These are phyloP conservation scores for Eucalyptus brandiana DNA, from an alignment of 345 rosid species.

Conservation along the genomic window DNA sequence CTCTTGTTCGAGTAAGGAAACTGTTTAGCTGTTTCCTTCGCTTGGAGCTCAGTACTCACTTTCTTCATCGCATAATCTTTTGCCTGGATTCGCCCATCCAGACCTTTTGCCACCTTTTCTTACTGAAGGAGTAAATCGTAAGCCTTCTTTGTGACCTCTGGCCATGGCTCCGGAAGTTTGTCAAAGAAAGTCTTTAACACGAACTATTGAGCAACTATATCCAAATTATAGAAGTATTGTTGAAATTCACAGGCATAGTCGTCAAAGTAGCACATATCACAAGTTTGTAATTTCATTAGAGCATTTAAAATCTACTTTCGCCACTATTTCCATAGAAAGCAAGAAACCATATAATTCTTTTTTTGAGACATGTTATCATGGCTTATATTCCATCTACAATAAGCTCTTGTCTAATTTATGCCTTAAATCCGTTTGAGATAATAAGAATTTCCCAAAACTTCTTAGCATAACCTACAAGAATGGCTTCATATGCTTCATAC, in stretches of 20 bases:
- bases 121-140: not conserved
- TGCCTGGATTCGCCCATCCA: not conserved
- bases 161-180: not conserved
- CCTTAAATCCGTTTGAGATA: not conserved
- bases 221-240: not conserved
- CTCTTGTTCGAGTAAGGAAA: not conserved
- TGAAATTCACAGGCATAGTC: not conserved
- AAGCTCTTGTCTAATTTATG: not conserved
- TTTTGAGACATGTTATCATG: not conserved
- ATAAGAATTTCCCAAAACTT: not conserved
- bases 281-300: not conserved
- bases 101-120: not conserved
- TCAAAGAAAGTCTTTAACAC: not conserved
- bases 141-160: not conserved
- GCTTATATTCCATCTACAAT: not conserved
- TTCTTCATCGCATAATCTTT: not conserved
- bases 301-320: not conserved
- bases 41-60: not conserved
- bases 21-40: not conserved
- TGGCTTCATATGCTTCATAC: not conserved
- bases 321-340: not conserved
- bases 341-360: not conserved
- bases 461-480: not conserved
- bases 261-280: not conserved
- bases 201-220: no score